A percentile compares a stretch with the other conserved stretches of the same genome.
phyloP scores from a whole-genome alignment of 2,329 filamentous ascomycete genomes.

The Thielaviopsis punctulata region DNA sequence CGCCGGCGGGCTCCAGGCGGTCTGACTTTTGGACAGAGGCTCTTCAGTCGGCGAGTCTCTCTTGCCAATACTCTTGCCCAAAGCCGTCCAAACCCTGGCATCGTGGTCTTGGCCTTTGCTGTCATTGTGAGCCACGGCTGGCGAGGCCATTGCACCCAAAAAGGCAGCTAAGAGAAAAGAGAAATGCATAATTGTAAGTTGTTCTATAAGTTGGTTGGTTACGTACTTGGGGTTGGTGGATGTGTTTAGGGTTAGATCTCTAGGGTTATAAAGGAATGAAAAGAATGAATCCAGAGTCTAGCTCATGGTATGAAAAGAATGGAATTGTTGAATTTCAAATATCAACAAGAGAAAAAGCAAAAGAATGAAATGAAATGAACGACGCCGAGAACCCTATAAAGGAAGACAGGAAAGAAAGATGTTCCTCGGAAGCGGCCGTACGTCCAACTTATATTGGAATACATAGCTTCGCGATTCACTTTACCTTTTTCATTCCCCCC shows the following conservation, averaged over 20 bases:
- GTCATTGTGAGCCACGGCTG: background rate
- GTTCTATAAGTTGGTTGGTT: too few relatives aligned
- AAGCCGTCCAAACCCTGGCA: background rate
- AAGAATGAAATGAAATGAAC: background rate
- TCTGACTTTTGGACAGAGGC: slow-evolving; percentile 14
- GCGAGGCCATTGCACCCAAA: background rate
- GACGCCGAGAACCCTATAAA: background rate
- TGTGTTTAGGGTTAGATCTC: background rate
- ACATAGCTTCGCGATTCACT: too few relatives aligned
- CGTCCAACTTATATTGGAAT: too few relatives aligned
- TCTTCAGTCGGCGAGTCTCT: background rate
- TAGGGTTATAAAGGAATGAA: background rate
- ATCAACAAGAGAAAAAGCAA: background rate
- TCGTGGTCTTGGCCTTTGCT: background rate
- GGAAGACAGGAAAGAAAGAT: background rate
- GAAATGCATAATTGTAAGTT: slow-evolving; percentile 4
- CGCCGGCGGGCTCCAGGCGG: slow-evolving; percentile 18
- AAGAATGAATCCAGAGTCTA: background rate
- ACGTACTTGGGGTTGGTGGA: background rate
- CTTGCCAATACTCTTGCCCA: background rate
- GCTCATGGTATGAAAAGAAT: background rate
- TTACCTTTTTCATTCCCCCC: too few relatives aligned
- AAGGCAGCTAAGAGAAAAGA: background rate
- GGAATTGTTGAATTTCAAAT: background rate
- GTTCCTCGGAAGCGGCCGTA: too few relatives aligned